Evolutionary conservation across 2,329 filamentous ascomycete genomes (phyloP), one percentile per base, ranked within the genome.

Genomic region (Lachnellula willkommii): DNA sequence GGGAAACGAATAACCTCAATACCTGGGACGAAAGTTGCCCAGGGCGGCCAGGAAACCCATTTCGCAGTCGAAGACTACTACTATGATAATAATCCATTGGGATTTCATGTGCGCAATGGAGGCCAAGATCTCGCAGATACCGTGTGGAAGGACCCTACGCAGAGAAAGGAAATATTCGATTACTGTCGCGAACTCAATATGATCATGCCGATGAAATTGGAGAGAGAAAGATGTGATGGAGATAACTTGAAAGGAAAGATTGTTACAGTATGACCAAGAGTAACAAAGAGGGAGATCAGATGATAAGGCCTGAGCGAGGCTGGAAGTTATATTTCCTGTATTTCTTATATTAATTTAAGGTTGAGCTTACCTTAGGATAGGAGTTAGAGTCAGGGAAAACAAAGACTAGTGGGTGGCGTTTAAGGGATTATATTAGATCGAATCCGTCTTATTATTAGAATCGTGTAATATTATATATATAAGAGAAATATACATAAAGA

Each of bases 141-240:
- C 2, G 74, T 81, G 15, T 82, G 79, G 79, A 73, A 73, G 55
- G 68, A 77, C 49, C 68, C 67, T 2, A 63, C 61, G 2, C 70
- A 74, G 57, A 71, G 80, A 32, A 72, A 75, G 60, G 67, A 72
- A 52, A 79, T 80, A 22, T 77, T 80, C 60, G 70, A 76, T 20
- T 83, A 82, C 68, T 83, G 80, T 59, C 80, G 79, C 2, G 80
- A 83, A 65, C 66, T 83, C 17, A 75, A 72, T 60, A 71, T 82
- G 64, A 77, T 81, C 56, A 74, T 82, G 72, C 74, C 78, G 45
- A 82, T 83, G 80, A 80, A 80, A 66, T 67, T 80, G 12, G 75
- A 79, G 67, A 66, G 73, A 43, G 74, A 79, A 66, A 69, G 76
- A 22, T 80, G 78, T 62, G 60, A 61, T 11, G 64, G 63, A n/a